Evolutionary conservation across 179 eudicot species (phyloP).

Genomic region (Drosera spatulata): DNA sequence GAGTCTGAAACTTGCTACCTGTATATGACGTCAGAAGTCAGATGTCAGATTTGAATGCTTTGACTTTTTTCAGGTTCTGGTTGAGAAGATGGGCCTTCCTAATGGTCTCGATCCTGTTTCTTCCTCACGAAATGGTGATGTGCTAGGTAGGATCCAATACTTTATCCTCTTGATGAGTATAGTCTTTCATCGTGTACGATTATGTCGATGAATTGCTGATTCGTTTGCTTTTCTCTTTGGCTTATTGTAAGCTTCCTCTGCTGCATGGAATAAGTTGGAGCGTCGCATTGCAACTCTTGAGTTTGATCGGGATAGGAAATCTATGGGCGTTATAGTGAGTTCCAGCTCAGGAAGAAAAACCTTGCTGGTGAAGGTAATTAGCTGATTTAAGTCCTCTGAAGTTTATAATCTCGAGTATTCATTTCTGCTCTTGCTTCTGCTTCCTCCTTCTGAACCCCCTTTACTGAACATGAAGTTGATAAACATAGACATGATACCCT

Average conservation of each 20-base stretch:
- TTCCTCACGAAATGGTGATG: conserved; percentile 1
- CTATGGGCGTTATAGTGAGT: conserved; percentile 10
- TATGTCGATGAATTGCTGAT: too few relatives aligned
- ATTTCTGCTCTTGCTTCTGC: too few relatives aligned
- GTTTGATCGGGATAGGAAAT: conserved; percentile 12
- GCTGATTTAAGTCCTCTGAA: too few relatives aligned
- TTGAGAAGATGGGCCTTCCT: conserved; percentile 13
- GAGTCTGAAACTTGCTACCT: too few relatives aligned
- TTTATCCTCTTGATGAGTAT: not conserved
- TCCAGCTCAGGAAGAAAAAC: conserved; percentile 8
- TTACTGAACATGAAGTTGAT: too few relatives aligned
- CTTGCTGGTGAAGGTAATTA: conserved; percentile 7
- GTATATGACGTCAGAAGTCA: too few relatives aligned
- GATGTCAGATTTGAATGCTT: not conserved
- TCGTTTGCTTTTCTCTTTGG: not conserved
- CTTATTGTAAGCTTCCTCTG: conserved; percentile 1
- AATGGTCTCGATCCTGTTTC: not conserved
- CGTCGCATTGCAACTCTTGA: conserved; percentile 10
- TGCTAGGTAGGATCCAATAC: conserved; percentile 1
- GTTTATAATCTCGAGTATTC: not conserved
- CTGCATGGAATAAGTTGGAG: not conserved
- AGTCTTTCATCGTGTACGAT: too few relatives aligned
- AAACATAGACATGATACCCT: too few relatives aligned
- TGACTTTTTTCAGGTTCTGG: conserved; percentile 3
- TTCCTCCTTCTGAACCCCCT: too few relatives aligned